Conservation (phyloP, 192 early-diverging fungal species). For the Gryganskiella cystojenkinii region DNA sequence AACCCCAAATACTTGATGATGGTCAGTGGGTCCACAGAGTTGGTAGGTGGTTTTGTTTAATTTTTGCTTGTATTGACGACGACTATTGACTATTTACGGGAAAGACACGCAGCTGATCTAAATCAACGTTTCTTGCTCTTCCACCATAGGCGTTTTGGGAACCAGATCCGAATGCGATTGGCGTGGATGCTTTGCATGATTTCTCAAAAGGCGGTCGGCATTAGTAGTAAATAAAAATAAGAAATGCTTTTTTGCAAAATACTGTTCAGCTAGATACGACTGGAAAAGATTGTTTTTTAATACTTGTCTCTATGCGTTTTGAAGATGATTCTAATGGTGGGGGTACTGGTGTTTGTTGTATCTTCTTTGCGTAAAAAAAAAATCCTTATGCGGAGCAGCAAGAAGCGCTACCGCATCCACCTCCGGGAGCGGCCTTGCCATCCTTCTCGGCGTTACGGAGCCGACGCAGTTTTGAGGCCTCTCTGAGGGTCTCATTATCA, state of each 20-base stretch:
- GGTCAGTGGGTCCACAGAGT: slow-evolving; percentile 69
- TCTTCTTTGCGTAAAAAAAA: neutral
- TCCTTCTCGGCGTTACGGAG: slow-evolving; percentile 27
- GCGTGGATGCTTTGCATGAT: slow-evolving; percentile 36
- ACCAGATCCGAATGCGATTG: slow-evolving; percentile 36
- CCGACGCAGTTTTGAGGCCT: slow-evolving; percentile 42
- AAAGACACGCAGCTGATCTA: neutral
- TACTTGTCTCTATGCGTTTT: neutral
- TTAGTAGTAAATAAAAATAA: slow-evolving; percentile 4
- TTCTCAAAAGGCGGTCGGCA: slow-evolving; percentile 42
- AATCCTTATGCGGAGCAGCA: slow-evolving; percentile 28
- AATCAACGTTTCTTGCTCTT: neutral
- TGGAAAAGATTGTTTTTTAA: neutral
- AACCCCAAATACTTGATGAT: slow-evolving; percentile 84
- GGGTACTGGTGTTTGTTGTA: neutral
- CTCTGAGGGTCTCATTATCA: slow-evolving; percentile 43
- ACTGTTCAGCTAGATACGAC: no score
- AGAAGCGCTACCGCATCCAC: slow-evolving; percentile 36
- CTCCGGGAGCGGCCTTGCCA: slow-evolving; percentile 13
- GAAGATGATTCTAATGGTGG: no score
- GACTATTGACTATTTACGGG: neutral
- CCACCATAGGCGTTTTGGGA: slow-evolving; percentile 46
- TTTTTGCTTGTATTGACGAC: neutral
- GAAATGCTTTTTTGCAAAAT: no score
- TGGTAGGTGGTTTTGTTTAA: slow-evolving; percentile 62